Conservation (phyloP, 2,329 filamentous ascomycete species). For the Arthrobotrys sinensis region DNA sequence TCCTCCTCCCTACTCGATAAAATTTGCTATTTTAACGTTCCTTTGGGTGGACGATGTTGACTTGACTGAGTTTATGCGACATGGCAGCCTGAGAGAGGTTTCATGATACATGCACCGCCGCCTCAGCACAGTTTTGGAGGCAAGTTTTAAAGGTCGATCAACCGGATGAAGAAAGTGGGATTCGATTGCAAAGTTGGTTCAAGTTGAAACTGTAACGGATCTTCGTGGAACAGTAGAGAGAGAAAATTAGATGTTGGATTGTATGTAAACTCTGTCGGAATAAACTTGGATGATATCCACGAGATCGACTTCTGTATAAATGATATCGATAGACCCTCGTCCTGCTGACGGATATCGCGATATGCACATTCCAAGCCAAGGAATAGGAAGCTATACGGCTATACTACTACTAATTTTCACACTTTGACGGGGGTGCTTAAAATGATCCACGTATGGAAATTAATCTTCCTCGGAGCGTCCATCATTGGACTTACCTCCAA, state of each 20-base stretch:
- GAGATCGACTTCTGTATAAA: background rate
- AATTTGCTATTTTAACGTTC: no score
- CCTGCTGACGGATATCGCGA: background rate
- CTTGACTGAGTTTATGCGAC: background rate
- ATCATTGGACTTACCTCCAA: background rate
- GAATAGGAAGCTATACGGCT: no score
- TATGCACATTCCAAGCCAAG: no score
- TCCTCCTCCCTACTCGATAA: no score
- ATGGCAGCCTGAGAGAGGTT: conserved; percentile 2
- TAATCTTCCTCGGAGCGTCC: background rate
- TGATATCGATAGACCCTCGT: background rate
- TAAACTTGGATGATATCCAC: no score
- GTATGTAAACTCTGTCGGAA: no score
- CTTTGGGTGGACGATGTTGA: background rate
- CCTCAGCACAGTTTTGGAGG: background rate
- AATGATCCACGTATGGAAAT: conserved; percentile 24
- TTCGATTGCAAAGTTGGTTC: background rate
- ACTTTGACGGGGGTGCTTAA: no score
- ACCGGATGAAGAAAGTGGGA: conserved; percentile 32
- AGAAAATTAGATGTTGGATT: background rate
- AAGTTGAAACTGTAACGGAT: background rate
- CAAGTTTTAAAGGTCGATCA: background rate
- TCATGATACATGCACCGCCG: background rate
- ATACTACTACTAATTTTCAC: no score
- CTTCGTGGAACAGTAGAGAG: conserved; percentile 20